Evolutionary conservation across 1,284 basidiomycete genomes (phyloP).

Genomic region (Microbotryum scabiosae): DNA sequence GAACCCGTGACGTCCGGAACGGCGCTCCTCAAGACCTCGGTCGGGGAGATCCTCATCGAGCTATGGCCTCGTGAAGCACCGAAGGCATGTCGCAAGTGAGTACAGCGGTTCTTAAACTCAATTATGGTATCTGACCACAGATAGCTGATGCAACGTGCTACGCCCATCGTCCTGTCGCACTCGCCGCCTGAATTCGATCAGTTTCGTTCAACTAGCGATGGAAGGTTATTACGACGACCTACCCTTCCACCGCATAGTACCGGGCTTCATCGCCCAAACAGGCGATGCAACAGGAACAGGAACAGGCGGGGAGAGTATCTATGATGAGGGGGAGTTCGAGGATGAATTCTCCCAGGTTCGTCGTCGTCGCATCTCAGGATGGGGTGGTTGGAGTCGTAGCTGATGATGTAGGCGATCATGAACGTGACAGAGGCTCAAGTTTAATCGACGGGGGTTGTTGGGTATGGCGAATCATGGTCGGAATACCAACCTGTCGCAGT

Average conservation of each 20-base stretch:
- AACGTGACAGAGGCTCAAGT: conserved; percentile 66
- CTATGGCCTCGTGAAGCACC: conserved; percentile 93
- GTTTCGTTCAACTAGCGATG: conserved; percentile 32
- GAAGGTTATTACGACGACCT: conserved; percentile 87
- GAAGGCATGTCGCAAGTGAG: conserved; percentile 84
- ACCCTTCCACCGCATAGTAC: conserved; percentile 83
- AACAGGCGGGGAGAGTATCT: conserved; percentile 57
- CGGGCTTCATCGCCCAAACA: conserved; percentile 83
- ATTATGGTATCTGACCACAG: conserved; percentile 3
- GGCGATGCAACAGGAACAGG: conserved; percentile 93
- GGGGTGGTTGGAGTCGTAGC: not conserved
- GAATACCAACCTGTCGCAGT: conserved; percentile 41
- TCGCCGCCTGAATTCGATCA: not conserved
- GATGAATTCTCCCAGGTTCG: conserved; percentile 30
- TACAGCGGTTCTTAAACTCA: conserved; percentile 52
- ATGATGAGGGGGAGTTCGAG: conserved; percentile 33
- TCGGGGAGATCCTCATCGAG: conserved; percentile 79
- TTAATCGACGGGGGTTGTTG: conserved; percentile 75
- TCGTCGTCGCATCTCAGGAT: too few relatives aligned
- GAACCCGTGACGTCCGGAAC: conserved; percentile 31
- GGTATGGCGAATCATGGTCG: conserved; percentile 84
- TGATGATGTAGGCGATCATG: not conserved
- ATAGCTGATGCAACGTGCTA: not conserved
- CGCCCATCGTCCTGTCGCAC: not conserved
- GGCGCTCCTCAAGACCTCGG: conserved; percentile 80